Evolutionary conservation across 768 basidiomycete species (phyloP).

Genomic region (Agaricus subrufescens): DNA sequence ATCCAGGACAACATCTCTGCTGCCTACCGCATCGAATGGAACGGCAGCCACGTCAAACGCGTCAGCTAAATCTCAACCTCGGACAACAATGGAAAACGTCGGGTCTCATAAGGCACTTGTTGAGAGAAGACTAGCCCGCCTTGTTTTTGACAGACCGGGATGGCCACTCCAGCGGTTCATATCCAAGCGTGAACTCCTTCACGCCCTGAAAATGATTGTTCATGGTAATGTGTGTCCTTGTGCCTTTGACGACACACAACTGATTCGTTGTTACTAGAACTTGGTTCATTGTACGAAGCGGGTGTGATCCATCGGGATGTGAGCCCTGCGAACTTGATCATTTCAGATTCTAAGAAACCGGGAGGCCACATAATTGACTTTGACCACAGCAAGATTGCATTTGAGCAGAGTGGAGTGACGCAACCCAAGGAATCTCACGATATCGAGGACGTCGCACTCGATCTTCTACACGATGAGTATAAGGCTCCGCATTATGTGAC

Average conservation of each 20-base stretch:
- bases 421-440: too few relatives aligned
- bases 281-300: not conserved
- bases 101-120: not conserved
- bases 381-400: not conserved
- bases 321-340: not conserved
- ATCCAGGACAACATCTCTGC: too few relatives aligned
- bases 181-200: not conserved
- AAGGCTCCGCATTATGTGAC: too few relatives aligned
- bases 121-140: not conserved
- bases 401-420: too few relatives aligned
- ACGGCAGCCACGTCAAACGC: not conserved
- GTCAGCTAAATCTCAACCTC: too few relatives aligned
- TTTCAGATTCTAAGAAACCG: not conserved
- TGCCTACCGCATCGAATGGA: not conserved
- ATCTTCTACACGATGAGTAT: too few relatives aligned
- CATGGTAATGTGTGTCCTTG: not conserved
- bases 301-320: not conserved
- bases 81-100: not conserved
- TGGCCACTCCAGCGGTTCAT: not conserved
- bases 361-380: not conserved
- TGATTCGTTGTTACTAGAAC: not conserved
- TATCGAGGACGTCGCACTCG: too few relatives aligned
- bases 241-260: not conserved
- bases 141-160: not conserved
- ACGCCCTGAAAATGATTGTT: not conserved